phyloP scores from a whole-genome alignment of 768 basidiomycete genomes.

The Ramaria sp. region DNA sequence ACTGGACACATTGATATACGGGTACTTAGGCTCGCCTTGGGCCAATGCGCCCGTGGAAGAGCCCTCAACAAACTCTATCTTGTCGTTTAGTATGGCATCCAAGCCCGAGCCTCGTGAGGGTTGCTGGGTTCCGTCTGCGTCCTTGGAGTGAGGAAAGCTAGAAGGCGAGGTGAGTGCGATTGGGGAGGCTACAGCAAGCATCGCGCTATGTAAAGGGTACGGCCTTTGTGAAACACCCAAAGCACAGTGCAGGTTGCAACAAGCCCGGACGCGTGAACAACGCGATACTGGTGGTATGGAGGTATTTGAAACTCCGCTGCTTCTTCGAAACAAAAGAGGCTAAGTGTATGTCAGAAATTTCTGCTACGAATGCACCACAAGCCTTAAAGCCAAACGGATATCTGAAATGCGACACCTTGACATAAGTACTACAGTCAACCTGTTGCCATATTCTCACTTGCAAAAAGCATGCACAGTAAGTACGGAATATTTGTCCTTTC shows the following conservation, averaged over 20 bases:
- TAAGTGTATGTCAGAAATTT: too few species aligned
- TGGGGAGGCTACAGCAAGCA: conserved; percentile 10
- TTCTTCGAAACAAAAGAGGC: too few species aligned
- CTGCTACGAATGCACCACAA: too few species aligned
- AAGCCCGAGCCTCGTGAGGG: conserved; percentile 57
- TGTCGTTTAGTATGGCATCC: conserved; percentile 4
- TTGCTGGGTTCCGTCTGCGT: conserved; percentile 57
- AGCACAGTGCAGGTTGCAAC: background rate
- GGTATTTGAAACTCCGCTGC: too few species aligned
- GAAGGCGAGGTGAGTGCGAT: background rate
- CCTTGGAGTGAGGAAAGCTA: background rate
- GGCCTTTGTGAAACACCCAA: background rate
- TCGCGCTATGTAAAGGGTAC: background rate
- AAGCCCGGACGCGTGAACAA: background rate
- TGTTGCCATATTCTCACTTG: too few species aligned
- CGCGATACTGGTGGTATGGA: too few species aligned
- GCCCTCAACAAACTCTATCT: conserved; percentile 72
- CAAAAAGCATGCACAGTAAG: too few species aligned
- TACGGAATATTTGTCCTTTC: too few species aligned
- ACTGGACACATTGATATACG: conserved; percentile 63
- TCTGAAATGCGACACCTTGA: too few species aligned
- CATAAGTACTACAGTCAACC: too few species aligned
- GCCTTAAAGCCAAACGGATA: too few species aligned
- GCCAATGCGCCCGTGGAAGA: conserved; percentile 69
- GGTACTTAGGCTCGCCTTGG: conserved; percentile 65